Evolutionary conservation across 805 yeast genomes (phyloP), one percentile per base, ranked within the genome.

Genomic region (Lachancea waltii): DNA sequence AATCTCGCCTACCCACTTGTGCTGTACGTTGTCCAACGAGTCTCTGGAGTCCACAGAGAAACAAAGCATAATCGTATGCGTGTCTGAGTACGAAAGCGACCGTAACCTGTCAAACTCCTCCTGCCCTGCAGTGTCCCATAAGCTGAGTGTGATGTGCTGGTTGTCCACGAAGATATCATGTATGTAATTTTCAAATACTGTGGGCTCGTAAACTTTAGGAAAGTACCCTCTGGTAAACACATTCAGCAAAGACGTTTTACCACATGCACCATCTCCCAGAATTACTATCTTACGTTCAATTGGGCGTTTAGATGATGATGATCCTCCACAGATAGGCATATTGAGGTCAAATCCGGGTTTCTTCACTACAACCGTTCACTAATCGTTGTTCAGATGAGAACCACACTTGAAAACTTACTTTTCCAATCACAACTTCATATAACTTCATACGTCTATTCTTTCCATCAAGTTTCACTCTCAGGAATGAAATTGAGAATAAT

Each of bases 61-160:
- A 67, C 98, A 92, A 42, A 90, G 74, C 89, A 90, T 92, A 52
- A 92, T 89, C 53, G 96, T 85, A 63, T 90, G 97, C 3, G 98
- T 92, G 62, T 92, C 97, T 19, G 89, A 80, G 62, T 92, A 92
- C 35, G 95, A 83, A 44, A 90, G 70, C 1, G 97, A 85, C 60
- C 98, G 76, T 60, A 90, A 72, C 46, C 97, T 74, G 62, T 90
- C 98, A 53, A 90, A 90, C 65, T 90, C 98, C 65, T 90, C 98
- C 68, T 90, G 98, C 6, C 98, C 98, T 1, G 98, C 98, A 5
- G 98, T 90, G 60, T 90, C 98, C 98, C 98, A 92, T 39, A 90
- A 68, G 11, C 96, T 87, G 41, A 90, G 67, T 55, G 89, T 95
- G 52, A 90, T 84, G 35, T 92, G 86, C 60, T 85, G 86, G 36